A percentile compares a stretch with the other conserved stretches of the same genome.
phyloP scores from a whole-genome alignment of 2,329 filamentous ascomycete species.

The Cadophora sp. region DNA sequence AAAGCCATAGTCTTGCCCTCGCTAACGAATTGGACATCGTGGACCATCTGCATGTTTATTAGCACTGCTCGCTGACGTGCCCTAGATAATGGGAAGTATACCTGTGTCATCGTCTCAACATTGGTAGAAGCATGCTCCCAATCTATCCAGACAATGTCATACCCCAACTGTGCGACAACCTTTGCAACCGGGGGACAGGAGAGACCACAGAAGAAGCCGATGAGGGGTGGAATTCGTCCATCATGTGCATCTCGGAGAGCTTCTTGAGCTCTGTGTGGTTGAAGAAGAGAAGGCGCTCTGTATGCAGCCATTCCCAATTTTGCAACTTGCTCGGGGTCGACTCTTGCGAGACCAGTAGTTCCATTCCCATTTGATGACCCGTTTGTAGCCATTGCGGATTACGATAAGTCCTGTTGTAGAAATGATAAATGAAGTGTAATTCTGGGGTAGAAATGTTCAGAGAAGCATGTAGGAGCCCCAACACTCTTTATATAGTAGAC shows the following conservation, averaged over 20 bases:
- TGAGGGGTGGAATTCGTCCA: slow-evolving; percentile 52
- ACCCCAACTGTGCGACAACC: slow-evolving; percentile 51
- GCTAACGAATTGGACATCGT: slow-evolving; percentile 54
- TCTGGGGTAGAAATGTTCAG: not conserved
- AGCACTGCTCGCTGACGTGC: not conserved
- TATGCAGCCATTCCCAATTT: slow-evolving; percentile 50
- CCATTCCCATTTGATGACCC: slow-evolving; percentile 3
- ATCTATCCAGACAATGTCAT: slow-evolving; percentile 54
- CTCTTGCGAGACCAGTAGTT: not conserved
- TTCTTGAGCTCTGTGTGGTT: slow-evolving; percentile 53
- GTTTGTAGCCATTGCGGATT: slow-evolving; percentile 16
- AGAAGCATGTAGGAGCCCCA: not conserved
- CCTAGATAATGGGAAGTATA: slow-evolving; percentile 23
- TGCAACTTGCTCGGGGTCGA: slow-evolving; percentile 21
- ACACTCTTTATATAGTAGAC: not conserved
- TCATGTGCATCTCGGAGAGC: slow-evolving; percentile 54
- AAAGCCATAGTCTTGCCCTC: slow-evolving; percentile 53
- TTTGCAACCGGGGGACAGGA: slow-evolving; percentile 49
- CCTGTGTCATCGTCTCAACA: slow-evolving; percentile 56
- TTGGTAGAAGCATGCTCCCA: slow-evolving; percentile 55
- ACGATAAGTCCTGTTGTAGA: too few relatives aligned
- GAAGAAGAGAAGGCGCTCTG: slow-evolving; percentile 52
- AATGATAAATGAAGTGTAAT: too few relatives aligned
- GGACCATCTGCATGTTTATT: slow-evolving; percentile 48
- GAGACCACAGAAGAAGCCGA: slow-evolving; percentile 51